These are phyloP conservation scores for Gamsiella multidivaricata DNA, from an alignment of 192 early-diverging fungal genomes.

Conservation along the genomic window DNA sequence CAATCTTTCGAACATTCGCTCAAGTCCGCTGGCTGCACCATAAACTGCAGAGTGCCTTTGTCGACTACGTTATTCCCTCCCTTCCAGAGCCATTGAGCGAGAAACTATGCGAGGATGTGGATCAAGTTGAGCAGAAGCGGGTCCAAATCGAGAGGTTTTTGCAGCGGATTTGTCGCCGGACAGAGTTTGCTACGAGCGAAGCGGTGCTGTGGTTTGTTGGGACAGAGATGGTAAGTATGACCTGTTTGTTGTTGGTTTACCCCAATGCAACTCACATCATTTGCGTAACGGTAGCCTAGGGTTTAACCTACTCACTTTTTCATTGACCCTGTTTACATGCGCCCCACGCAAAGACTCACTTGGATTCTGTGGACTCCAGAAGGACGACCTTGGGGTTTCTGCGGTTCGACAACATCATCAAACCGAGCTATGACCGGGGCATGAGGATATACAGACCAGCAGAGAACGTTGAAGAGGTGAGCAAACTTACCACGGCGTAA, in stretches of 20 bases:
- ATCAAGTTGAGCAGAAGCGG: slow-evolving; percentile 65
- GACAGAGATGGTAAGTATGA: slow-evolving; percentile 61
- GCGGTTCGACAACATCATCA: slow-evolving; percentile 57
- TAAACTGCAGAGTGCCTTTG: slow-evolving; percentile 37
- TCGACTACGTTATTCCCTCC: slow-evolving; percentile 57
- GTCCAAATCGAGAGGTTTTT: slow-evolving; percentile 59
- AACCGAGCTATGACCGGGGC: slow-evolving; percentile 56
- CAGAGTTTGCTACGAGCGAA: slow-evolving; percentile 48
- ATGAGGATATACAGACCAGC: slow-evolving; percentile 58
- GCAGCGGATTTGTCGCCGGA: slow-evolving; percentile 52
- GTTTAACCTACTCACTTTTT: background rate
- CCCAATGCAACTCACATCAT: background rate
- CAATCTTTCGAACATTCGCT: slow-evolving; percentile 61
- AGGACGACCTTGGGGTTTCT: slow-evolving; percentile 59
- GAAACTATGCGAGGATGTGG: slow-evolving; percentile 62
- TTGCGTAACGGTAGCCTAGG: too few relatives aligned
- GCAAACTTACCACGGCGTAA: background rate
- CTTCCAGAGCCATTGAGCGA: slow-evolving; percentile 57
- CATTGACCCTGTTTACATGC: background rate
- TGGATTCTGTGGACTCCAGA: slow-evolving; percentile 54
- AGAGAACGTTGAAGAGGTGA: slow-evolving; percentile 62
- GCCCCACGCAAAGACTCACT: slow-evolving; percentile 46
- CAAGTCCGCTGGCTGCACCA: slow-evolving; percentile 63
- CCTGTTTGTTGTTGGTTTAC: background rate
- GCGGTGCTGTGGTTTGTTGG: slow-evolving; percentile 62